Base-by-base conservation (phyloP, 257 asterid genomes). In the Gentiana straminea region DNA sequence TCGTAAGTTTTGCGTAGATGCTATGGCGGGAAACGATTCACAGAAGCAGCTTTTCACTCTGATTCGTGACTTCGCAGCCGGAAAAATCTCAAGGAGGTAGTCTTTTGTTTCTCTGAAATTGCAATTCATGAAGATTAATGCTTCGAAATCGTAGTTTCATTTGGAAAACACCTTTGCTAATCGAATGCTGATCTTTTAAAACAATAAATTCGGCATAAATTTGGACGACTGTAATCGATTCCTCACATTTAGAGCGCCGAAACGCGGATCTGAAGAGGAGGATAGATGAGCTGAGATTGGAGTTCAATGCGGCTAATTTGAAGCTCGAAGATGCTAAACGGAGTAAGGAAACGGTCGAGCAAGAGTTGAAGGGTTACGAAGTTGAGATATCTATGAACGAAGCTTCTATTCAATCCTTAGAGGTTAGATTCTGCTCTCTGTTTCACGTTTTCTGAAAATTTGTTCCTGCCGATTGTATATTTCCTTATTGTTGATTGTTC, bases 81-180 rank as follows among this genome's bases (percentile, higher is more conserved):
- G 93, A 86, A 67, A 86, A 81, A 66, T 75, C 86, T 61, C 90
- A 79, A 72, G 95, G 93, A 78, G 91, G 97, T 86, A 65, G 53
- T 34, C 10, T 46, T 35, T 38, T 49, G 12, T 45, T n/a, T 24
- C n/a, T 0, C 35, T 32, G 7, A 33, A 52, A 8, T 9, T 57
- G 39, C 34, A 8, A 43, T 35, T 54, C 0, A 5, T 13, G 47
- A 43, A 45, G 39, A 32, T 13, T 32, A 38, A 13, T 44, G 35
- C 24, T 9, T 11, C 41, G 15, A 13, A 44, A 32, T n/a, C 47
- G 45, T 32, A 2, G 13, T 10, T 24, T 32, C 43, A 15, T 57
- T 7, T 32, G 3, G 24, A 24, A 24, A 24, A 24, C 24, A 24
- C 24, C 24, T 24, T 24, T 24, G 4, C 34, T 33, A 10, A 2